Conservation (phyloP, 73 alveolate genomes). For the Stentor roeselii region DNA sequence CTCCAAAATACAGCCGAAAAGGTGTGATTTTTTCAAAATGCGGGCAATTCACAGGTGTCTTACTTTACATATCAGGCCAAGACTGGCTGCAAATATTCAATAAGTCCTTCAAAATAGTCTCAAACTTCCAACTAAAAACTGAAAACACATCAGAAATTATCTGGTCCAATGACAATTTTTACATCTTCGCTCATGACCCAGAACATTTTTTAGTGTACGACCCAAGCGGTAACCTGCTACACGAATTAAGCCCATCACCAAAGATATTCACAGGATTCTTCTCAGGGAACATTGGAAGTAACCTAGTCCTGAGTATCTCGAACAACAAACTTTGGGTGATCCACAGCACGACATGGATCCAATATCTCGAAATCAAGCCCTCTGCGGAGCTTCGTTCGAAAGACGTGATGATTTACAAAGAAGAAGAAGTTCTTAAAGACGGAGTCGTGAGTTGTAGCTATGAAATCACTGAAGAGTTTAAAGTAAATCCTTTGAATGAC, state of each 20-base stretch:
- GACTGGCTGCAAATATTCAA: neutral
- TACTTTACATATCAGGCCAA: neutral
- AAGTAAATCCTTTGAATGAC: slow-evolving; percentile 52
- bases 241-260: slow-evolving; percentile 62
- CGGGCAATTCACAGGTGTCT: neutral
- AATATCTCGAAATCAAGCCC: neutral
- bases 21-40: neutral
- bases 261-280: slow-evolving; percentile 63
- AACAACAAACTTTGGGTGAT: slow-evolving; percentile 52
- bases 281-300: slow-evolving; percentile 68
- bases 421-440: slow-evolving; percentile 60
- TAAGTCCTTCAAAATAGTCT: slow-evolving; percentile 29
- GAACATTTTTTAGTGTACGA: slow-evolving; percentile 70
- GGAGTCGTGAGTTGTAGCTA: slow-evolving; percentile 57
- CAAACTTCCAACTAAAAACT: slow-evolving; percentile 80
- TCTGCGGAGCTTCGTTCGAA: neutral
- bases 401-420: slow-evolving; percentile 48
- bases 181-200: slow-evolving; percentile 68
- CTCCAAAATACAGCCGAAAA: neutral
- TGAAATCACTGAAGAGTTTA: slow-evolving; percentile 45
- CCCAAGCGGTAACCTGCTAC: slow-evolving; percentile 75
- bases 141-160: slow-evolving; percentile 70
- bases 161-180: slow-evolving; percentile 86
- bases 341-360: neutral
- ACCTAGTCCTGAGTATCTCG: slow-evolving; percentile 64